Conservation (phyloP, 805 yeast genomes). For the Wickerhamomyces canadensis region DNA sequence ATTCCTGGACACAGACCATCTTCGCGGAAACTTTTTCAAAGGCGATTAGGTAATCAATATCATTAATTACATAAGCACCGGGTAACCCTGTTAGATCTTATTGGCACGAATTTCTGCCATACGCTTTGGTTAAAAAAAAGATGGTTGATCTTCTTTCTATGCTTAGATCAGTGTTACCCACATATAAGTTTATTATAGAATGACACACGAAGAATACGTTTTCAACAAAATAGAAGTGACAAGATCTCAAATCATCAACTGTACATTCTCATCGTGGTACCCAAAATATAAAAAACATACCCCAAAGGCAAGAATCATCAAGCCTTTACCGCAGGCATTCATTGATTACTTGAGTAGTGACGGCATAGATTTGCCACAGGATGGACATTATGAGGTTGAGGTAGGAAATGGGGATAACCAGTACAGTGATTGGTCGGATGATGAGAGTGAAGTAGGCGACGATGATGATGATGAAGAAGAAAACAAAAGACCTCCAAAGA, state of each 20-base stretch:
- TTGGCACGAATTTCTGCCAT: too few species aligned
- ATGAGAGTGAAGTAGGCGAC: conserved; percentile 19
- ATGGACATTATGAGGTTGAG: conserved; percentile 30
- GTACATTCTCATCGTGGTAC: conserved; percentile 60
- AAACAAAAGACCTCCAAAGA: conserved; percentile 6
- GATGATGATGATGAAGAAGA: conserved; percentile 13
- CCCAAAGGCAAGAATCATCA: conserved; percentile 48
- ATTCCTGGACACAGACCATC: not conserved
- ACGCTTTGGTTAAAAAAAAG: too few species aligned
- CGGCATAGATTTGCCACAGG: conserved; percentile 59
- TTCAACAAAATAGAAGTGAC: conserved; percentile 25
- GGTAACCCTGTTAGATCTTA: too few species aligned
- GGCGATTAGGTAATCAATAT: too few species aligned
- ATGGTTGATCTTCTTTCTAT: too few species aligned
- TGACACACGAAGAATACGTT: conserved; percentile 14
- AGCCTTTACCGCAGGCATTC: conserved; percentile 53
- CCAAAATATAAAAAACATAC: conserved; percentile 39
- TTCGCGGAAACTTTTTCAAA: not conserved
- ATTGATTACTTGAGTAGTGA: conserved; percentile 58
- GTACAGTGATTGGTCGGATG: conserved; percentile 70
- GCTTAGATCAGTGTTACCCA: too few species aligned
- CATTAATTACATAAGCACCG: too few species aligned
- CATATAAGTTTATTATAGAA: too few species aligned
- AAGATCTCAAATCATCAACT: conserved; percentile 40
- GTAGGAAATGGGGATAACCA: conserved; percentile 51